A percentile compares a stretch with the other conserved stretches of the same genome.
Conservation (phyloP, 2,329 filamentous ascomycete species). For the Rhinocladiella mackenziei region DNA sequence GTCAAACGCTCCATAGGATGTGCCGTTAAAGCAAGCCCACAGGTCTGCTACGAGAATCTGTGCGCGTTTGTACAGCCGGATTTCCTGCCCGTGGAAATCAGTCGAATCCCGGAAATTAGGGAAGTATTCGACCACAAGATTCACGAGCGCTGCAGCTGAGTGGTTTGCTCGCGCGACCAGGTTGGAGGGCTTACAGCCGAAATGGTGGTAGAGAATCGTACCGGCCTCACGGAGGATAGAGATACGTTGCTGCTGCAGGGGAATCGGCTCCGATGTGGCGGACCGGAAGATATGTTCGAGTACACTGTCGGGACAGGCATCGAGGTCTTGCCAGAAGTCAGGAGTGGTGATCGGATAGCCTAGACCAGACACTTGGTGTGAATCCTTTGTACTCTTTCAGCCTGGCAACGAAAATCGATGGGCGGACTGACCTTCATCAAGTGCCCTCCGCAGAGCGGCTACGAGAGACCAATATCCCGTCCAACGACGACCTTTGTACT, state of each 20-base stretch:
- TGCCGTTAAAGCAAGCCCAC: slow-evolving; percentile 90
- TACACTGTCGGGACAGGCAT: slow-evolving; percentile 69
- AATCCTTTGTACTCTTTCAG: too few species aligned
- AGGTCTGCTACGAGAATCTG: slow-evolving; percentile 95
- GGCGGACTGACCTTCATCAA: slow-evolving; percentile 68
- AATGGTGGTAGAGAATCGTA: slow-evolving; percentile 73
- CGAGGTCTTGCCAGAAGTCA: slow-evolving; percentile 76
- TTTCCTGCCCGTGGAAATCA: slow-evolving; percentile 65
- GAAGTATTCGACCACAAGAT: slow-evolving; percentile 77
- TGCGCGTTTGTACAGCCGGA: slow-evolving; percentile 86
- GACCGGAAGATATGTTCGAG: slow-evolving; percentile 79
- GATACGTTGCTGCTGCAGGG: slow-evolving; percentile 73
- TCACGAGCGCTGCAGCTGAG: slow-evolving; percentile 81
- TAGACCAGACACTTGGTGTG: too few species aligned
- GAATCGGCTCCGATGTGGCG: slow-evolving; percentile 79
- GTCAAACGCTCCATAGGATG: slow-evolving; percentile 71
- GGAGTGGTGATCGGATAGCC: slow-evolving; percentile 85
- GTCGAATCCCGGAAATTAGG: slow-evolving; percentile 72
- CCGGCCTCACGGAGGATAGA: slow-evolving; percentile 79
- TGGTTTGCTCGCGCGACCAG: slow-evolving; percentile 69
- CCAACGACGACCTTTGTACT: slow-evolving; percentile 76
- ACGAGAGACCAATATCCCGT: slow-evolving; percentile 96
- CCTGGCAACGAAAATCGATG: neutral
- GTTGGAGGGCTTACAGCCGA: slow-evolving; percentile 67
- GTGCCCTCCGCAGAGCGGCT: slow-evolving; percentile 75